Conservation (phyloP, 2,329 filamentous ascomycete genomes). For the Fusarium neocosmosporiellum region DNA sequence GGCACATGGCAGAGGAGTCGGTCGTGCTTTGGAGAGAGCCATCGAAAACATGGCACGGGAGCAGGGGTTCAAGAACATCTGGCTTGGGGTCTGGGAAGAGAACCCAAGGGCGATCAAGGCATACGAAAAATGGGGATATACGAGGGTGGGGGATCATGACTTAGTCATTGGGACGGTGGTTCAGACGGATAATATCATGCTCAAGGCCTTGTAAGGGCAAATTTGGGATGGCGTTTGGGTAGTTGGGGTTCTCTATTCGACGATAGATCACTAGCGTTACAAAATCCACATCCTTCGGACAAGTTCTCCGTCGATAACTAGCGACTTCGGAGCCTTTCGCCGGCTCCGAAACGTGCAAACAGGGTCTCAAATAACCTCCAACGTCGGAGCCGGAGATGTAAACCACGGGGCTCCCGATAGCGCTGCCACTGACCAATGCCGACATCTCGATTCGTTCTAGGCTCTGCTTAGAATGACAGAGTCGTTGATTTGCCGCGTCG, state of each 20-base stretch:
- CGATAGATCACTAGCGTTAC: background rate
- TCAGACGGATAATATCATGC: conserved; percentile 57
- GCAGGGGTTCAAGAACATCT: conserved; percentile 53
- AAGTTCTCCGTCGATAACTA: background rate
- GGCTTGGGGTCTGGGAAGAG: conserved; percentile 62
- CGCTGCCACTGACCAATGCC: background rate
- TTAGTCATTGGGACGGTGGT: conserved; percentile 55
- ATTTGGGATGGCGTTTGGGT: background rate
- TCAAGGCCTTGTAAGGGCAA: conserved; percentile 41
- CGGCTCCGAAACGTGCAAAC: background rate
- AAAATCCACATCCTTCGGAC: background rate
- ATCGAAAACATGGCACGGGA: conserved; percentile 49
- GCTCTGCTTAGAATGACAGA: conserved; percentile 14
- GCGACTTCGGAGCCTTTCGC: background rate
- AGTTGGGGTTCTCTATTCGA: no score
- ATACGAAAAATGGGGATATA: conserved; percentile 56
- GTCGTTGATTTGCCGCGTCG: conserved; percentile 5
- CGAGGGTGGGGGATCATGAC: conserved; percentile 52
- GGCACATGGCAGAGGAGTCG: conserved; percentile 54
- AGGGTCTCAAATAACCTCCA: no score
- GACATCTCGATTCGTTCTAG: background rate
- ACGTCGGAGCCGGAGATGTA: background rate
- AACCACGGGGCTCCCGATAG: background rate
- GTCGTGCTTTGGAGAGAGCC: conserved; percentile 45
- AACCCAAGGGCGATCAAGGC: conserved; percentile 52